Base-by-base conservation (phyloP, 768 basidiomycete genomes). In the Paxillus ammoniavirescens region DNA sequence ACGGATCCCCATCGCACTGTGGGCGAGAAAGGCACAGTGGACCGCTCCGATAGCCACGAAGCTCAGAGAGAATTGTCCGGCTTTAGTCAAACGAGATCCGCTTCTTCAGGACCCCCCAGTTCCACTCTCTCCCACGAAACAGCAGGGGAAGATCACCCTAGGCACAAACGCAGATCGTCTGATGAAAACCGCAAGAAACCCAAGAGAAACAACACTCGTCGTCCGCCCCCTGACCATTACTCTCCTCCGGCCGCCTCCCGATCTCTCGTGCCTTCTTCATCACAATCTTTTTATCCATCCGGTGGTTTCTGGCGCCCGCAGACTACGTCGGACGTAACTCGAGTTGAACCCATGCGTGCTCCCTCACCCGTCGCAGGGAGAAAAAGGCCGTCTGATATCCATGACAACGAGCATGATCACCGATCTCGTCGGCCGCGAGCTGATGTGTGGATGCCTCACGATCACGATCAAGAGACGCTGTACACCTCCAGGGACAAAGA, bases 341-440 rank as follows among this genome's bases (percentile, higher is more conserved):
- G 61, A 47, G 57, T 51, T 17, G 63, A 68, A 40, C 48, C 52
- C 10, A 55, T 59, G 43, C 56, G 62, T 2, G 51, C 55, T 28
- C 33, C 49, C 30, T 57, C 62, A 2, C 62, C 65, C 4, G 49
- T 21, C 9, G 21, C 31, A 2, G 58, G 59, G 33, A 65, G 40
- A 38, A 69, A 69, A 43, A 57, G 69, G 36, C 50, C 59, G 31
- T 43, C 36, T 5, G 67, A 71, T 35, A 50, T 44, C 12, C 41
- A 30, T 31, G 58, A 69, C n/a, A 56, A 54, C 49, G 64, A 70
- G 8, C 31, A 60, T 30, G 43, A 40, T 38, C 57, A 47, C 41
- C 58, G 65, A 49, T 55, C 42, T 1, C 67, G 69, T 18, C 69
- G 59, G 47, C 61, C 52, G 13, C 65, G 69, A 35, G 53, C 26